phyloP scores from a whole-genome alignment of 495 filamentous ascomycete genomes.

The Penicilliopsis zonata region DNA sequence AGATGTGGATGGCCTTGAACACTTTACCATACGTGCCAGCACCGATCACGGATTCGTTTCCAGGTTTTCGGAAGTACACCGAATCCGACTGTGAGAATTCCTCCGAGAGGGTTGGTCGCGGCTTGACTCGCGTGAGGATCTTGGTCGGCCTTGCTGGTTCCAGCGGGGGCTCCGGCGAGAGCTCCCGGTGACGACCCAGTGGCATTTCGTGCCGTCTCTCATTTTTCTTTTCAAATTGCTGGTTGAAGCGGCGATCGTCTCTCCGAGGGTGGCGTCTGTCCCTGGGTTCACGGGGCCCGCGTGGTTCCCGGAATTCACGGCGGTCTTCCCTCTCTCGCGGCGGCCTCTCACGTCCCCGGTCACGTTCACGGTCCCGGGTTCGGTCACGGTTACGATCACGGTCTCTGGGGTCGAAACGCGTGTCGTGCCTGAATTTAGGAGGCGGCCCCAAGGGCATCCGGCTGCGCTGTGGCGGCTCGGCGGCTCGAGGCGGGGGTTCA shows the following conservation, averaged over 20 bases:
- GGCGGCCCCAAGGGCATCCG: slow-evolving; percentile 25
- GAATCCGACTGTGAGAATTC: slow-evolving; percentile 71
- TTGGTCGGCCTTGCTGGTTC: slow-evolving; percentile 50
- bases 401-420: slow-evolving; percentile 27
- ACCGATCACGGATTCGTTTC: slow-evolving; percentile 88
- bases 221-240: slow-evolving; percentile 23
- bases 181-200: slow-evolving; percentile 29
- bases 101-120: slow-evolving; percentile 52
- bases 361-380: slow-evolving; percentile 26
- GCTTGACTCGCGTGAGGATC: slow-evolving; percentile 58
- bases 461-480: slow-evolving; percentile 27
- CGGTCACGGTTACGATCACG: slow-evolving; percentile 28
- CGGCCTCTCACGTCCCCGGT: slow-evolving; percentile 21
- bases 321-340: slow-evolving; percentile 27
- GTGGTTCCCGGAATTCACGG: slow-evolving; percentile 31
- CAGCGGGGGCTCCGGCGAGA: slow-evolving; percentile 13
- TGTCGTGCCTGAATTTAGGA: slow-evolving; percentile 31
- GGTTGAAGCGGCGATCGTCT: slow-evolving; percentile 29
- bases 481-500: slow-evolving; percentile 28
- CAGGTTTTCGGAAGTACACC: slow-evolving; percentile 83
- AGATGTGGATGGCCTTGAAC: slow-evolving; percentile 94
- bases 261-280: slow-evolving; percentile 35
- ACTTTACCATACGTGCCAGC: slow-evolving; percentile 96
- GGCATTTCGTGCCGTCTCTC: slow-evolving; percentile 23
- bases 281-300: slow-evolving; percentile 36